Base-by-base conservation (phyloP, 352 stramenopile genomes). In the Globisporangium nunn region DNA sequence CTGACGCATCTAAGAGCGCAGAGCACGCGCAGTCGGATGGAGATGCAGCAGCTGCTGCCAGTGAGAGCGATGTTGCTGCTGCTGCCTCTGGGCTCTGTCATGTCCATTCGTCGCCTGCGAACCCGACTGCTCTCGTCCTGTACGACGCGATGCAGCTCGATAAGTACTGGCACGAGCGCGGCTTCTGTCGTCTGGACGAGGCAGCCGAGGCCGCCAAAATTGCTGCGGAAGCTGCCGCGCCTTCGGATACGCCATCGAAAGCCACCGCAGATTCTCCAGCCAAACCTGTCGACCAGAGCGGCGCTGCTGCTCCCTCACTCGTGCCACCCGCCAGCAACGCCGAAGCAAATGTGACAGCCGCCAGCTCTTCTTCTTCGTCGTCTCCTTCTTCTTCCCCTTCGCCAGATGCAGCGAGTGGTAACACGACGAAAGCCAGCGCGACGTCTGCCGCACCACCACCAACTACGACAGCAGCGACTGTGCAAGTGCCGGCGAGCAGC, bases 401-500 rank as follows among this genome's bases (percentile, higher is more conserved):
- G 18, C 18, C 43, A 15, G 40, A 56, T 12, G 33, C 31, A 7
- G 33, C 51, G 35, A 56, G 3, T 18, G 51, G 5, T 5, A 43
- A 56, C 12, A 30, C 30, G 47, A 52, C 40, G 29, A 35, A 37
- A 18, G 47, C 47, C 14, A 52, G 40, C 47, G 40, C 45, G 47
- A 54, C 39, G 23, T 17, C 46, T 0, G 43, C 39, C 5, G 43
- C 39, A 23, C 23, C 23, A 23, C 23, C 23, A 23, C 23, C 23
- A 23, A 23, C 23, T 23, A 23, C 23, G 23, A 23, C 23, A 23
- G 23, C 23, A 31, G 44, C 31, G 8, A n/a, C 39, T 18, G 39
- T 39, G 23, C 41, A 15, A 29, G 37, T 44, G 17, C 2, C 51
- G 4, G 28, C 52, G 28, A 52, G 41, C n/a, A 29, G n/a, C 2